These are phyloP conservation scores for Oxyria digyna DNA, from an alignment of 148 eudicot species.

Conservation along the genomic window DNA sequence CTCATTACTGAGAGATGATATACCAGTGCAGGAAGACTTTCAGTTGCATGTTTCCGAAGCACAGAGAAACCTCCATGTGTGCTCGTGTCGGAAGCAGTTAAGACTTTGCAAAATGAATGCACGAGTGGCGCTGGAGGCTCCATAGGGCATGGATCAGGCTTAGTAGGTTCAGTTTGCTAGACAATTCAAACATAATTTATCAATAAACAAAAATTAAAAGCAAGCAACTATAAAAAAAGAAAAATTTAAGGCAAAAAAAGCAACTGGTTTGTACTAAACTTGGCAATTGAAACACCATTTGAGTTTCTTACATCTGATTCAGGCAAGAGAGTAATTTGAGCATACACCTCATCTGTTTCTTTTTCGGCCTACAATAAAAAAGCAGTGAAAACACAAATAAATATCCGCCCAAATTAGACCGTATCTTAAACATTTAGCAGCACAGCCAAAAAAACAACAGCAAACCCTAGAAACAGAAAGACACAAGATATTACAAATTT, in stretches of 20 bases:
- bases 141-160: conserved; percentile 38
- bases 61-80: conserved; percentile 99
- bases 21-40: conserved; percentile 90
- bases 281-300: not conserved
- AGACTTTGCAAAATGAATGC: conserved; percentile 76
- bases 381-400: not conserved
- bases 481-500: not conserved
- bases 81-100: conserved; percentile 93
- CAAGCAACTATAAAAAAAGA: not conserved
- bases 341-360: conserved; percentile 94
- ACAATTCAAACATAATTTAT: not conserved
- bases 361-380: conserved; percentile 64
- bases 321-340: conserved; percentile 78
- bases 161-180: conserved; percentile 58
- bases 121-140: conserved; percentile 59
- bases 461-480: not conserved
- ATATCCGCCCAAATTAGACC: not conserved
- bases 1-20: not conserved
- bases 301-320: conserved; percentile 49
- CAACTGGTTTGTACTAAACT: not conserved
- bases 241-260: not conserved
- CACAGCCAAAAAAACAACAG: not conserved
- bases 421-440: not conserved
- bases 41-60: conserved; percentile 84
- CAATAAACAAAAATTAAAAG: not conserved